These are phyloP conservation scores for Coffea humblotiana DNA, from an alignment of 305 asterid species.

Conservation along the genomic window DNA sequence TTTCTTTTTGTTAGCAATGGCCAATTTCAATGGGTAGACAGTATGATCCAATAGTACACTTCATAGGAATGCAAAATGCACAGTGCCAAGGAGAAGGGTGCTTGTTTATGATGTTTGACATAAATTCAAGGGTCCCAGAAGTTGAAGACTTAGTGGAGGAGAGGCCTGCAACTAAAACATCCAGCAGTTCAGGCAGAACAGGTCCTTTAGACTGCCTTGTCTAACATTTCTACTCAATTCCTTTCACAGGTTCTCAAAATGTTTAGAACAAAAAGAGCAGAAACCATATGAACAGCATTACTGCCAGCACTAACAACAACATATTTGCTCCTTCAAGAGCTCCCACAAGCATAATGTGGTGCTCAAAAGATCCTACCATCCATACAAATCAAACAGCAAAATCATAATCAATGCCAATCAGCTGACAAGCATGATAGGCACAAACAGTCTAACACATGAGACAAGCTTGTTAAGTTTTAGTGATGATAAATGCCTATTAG, in stretches of 20 bases:
- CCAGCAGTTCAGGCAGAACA: not conserved
- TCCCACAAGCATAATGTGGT: conserved; percentile 5
- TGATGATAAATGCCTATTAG: not conserved
- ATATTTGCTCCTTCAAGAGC: not conserved
- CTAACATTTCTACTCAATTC: not conserved
- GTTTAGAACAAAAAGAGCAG: not conserved
- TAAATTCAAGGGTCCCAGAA: not conserved
- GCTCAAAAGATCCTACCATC: not conserved
- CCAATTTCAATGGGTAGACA: not conserved
- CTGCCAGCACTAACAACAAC: not conserved
- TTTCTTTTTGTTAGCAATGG: not conserved
- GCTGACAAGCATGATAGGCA: not conserved
- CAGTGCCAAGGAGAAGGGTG: not conserved
- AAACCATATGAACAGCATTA: conserved; percentile 1
- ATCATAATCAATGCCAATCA: not conserved
- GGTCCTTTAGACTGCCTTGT: not conserved
- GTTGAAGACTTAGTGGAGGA: not conserved
- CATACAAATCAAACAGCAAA: not conserved
- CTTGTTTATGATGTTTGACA: not conserved
- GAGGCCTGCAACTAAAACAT: not conserved
- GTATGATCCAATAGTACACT: not conserved
- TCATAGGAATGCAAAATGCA: not conserved
- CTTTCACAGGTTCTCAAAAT: not conserved
- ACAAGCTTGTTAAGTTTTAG: not conserved
- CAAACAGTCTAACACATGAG: not conserved